Base-by-base conservation (phyloP, 2,329 filamentous ascomycete genomes). In the Dactylellina haptotyla region DNA sequence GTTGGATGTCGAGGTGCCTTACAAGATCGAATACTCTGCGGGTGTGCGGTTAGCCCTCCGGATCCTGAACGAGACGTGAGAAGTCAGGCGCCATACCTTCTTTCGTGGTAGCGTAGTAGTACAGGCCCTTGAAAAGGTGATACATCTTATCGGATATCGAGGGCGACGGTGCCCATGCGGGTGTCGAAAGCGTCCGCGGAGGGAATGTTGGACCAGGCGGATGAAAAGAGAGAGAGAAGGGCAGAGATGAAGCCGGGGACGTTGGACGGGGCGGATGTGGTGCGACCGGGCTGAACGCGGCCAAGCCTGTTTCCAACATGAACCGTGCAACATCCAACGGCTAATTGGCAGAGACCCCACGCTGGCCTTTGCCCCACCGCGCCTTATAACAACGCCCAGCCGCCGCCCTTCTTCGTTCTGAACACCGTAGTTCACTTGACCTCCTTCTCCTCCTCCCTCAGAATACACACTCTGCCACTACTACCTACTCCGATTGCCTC, bases 71-170 rank as follows among this genome's bases (percentile, higher is more conserved):
- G 39, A 9, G 10, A 20, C 58, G 16, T 30, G 50, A 54, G 37
- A 10, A 18, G 26, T 16, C 25, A 8, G 4, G 28, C 12, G 53
- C 25, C 46, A 6, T 54, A 64, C 93, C 92, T 87, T 98, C 93
- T 87, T 97, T 98, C 83, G 92, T 96, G 16, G 94, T 98, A 66
- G 92, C 94, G 81, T 97, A 92, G 79, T 95, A 87, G 83, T 98
- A 99, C 69, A 99, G 85, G 71, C 92, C 93, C 82, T 97, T 97
- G 79, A 92, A 89, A 78, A 99, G 88, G 83, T 98, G 94, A 84
- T 97, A 98, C 94, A 97, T 97, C 50, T 16, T 75, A 53, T 63
- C 23, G 26, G 18, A 53, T 46, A 39, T 41, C 53, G 10, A 28
- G 43, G 61, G 26, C 48, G 48, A 34, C 59, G 32, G 53, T 45